Evolutionary conservation across 345 rosid genomes (phyloP).

Genomic region (Ceriops tagal): DNA sequence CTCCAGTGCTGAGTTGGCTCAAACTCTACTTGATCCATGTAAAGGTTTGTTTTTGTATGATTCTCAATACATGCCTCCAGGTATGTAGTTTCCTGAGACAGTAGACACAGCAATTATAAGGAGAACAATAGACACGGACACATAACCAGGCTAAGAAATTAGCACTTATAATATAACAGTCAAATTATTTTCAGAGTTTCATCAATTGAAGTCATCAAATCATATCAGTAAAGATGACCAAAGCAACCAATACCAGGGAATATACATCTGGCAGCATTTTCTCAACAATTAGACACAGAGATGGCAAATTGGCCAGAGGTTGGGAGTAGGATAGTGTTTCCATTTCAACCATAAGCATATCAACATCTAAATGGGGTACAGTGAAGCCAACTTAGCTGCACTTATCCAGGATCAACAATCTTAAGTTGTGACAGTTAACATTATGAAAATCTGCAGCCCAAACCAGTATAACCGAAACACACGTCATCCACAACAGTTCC

Average conservation of each 20-base stretch:
- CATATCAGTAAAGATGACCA: background rate
- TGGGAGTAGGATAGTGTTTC: background rate
- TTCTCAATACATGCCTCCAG: slow-evolving; percentile 95
- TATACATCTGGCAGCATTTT: background rate
- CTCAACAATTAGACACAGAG: background rate
- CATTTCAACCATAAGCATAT: too few relatives aligned
- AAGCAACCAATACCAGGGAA: background rate
- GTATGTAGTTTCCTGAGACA: slow-evolving; percentile 72
- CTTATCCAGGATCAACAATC: background rate
- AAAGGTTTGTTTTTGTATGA: slow-evolving; percentile 85
- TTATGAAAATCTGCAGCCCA: too few relatives aligned
- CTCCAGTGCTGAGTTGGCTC: slow-evolving; percentile 88
- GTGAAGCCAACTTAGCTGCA: background rate
- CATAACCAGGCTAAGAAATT: background rate
- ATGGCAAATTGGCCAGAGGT: background rate
- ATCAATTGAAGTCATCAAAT: background rate
- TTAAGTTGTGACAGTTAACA: too few relatives aligned
- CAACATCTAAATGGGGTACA: background rate
- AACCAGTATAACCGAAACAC: background rate
- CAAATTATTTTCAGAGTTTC: too few relatives aligned
- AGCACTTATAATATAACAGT: too few relatives aligned
- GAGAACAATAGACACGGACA: background rate
- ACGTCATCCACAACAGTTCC: background rate
- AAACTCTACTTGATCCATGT: slow-evolving; percentile 98
- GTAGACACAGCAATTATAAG: slow-evolving; percentile 9